Evolutionary conservation across 164 flowering plant species (phyloP).

Genomic region (Dillenia turbinata): DNA sequence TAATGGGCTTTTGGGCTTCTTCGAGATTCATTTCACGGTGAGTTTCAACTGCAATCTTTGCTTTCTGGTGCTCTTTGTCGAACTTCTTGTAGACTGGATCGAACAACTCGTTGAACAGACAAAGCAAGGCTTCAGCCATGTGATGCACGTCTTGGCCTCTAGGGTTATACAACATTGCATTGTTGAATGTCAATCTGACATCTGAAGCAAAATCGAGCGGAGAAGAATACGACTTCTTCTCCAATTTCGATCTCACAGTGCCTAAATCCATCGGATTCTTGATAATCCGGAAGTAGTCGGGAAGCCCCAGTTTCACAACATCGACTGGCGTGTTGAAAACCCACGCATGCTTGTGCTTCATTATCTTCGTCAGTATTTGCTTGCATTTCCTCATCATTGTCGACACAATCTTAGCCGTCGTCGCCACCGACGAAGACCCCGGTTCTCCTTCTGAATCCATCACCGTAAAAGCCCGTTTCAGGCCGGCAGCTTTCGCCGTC

Average conservation of each 20-base stretch:
- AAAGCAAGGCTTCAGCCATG: conserved; percentile 19
- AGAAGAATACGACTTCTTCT: conserved; percentile 6
- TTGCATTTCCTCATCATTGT: conserved; percentile 21
- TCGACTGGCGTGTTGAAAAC: conserved; percentile 30
- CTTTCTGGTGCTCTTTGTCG: conserved; percentile 10
- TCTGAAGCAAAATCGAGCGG: conserved; percentile 27
- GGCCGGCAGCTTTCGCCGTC: too few relatives aligned
- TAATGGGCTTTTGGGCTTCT: background rate
- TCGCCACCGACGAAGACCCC: too few relatives aligned
- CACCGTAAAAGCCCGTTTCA: too few relatives aligned
- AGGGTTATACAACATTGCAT: conserved; percentile 30
- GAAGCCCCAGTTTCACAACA: conserved; percentile 18
- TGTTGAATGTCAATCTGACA: conserved; percentile 26
- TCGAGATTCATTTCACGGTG: background rate
- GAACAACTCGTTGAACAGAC: conserved; percentile 27
- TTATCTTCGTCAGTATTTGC: conserved; percentile 19
- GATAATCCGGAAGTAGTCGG: conserved; percentile 20
- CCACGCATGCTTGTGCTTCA: conserved; percentile 24
- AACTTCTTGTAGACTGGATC: conserved; percentile 12
- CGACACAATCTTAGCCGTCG: background rate
- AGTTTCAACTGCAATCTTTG: background rate
- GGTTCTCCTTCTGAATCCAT: too few relatives aligned
- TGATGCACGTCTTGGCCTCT: conserved; percentile 16
- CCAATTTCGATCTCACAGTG: conserved; percentile 19
- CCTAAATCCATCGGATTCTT: conserved; percentile 37